Conservation (phyloP, 371 early-diverging fungal species). For the Mucor saturninus region DNA sequence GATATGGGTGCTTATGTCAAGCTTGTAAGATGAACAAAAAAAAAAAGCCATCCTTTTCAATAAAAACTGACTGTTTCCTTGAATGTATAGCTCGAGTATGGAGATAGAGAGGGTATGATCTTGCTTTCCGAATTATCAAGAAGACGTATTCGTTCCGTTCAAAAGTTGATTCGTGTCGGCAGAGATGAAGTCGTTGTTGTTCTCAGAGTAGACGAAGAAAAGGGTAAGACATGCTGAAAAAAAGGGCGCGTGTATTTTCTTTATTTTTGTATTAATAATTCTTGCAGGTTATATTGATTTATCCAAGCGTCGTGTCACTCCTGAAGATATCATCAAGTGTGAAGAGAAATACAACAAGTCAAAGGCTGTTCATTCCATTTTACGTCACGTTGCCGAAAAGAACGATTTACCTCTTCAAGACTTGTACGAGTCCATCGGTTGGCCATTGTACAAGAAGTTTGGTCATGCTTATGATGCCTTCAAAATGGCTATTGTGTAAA, state of each 20-base stretch:
- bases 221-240: constrained; percentile 64
- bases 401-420: constrained; percentile 80
- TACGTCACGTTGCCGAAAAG: constrained; percentile 94
- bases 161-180: constrained; percentile 97
- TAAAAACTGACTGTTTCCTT: neutral
- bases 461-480: constrained; percentile 98
- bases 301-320: constrained; percentile 96
- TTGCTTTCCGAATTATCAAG: constrained; percentile 95
- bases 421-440: constrained; percentile 91
- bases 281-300: constrained; percentile 96
- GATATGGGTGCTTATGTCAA: constrained; percentile 98
- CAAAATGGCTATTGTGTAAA: constrained; percentile 90
- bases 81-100: constrained; percentile 75
- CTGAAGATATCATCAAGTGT: constrained; percentile 94
- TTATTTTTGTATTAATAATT: neutral
- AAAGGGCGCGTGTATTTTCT: neutral
- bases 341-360: constrained; percentile 97
- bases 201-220: constrained; percentile 98
- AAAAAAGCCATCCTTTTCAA: neutral
- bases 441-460: constrained; percentile 98
- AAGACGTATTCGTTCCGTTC: constrained; percentile 97
- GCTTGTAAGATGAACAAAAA: constrained; percentile 59
- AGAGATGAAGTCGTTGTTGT: constrained; percentile 97
- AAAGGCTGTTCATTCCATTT: constrained; percentile 88
- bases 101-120: constrained; percentile 97